phyloP scores from a whole-genome alignment of 2,329 filamentous ascomycete species.

The Diaporthe longicolla region DNA sequence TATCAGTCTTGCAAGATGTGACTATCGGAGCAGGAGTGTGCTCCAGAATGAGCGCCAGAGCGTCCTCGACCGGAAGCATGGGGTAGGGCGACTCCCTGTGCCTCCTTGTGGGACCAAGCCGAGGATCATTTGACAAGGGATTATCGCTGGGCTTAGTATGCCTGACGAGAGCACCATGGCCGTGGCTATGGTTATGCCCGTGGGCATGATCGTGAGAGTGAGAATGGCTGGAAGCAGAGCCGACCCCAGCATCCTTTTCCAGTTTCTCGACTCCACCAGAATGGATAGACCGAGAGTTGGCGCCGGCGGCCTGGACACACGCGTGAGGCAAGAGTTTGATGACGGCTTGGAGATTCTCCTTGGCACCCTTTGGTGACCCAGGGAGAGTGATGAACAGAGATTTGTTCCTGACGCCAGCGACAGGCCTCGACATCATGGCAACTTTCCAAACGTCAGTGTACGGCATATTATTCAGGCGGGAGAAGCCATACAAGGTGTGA shows the following conservation, averaged over 20 bases:
- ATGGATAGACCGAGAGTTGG: slow-evolving; percentile 85
- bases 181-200: slow-evolving; percentile 62
- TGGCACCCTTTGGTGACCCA: slow-evolving; percentile 94
- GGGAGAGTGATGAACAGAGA: slow-evolving; percentile 90
- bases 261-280: slow-evolving; percentile 85
- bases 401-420: slow-evolving; percentile 87
- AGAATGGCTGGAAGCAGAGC: slow-evolving; percentile 46
- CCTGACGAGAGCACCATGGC: slow-evolving; percentile 76
- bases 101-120: slow-evolving; percentile 75
- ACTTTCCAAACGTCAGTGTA: slow-evolving; percentile 67
- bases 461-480: background rate
- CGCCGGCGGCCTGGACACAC: slow-evolving; percentile 89
- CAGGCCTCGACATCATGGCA: slow-evolving; percentile 95
- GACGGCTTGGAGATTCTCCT: slow-evolving; percentile 91
- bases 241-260: slow-evolving; percentile 83
- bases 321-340: slow-evolving; percentile 94
- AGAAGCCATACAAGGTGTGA: slow-evolving; percentile 85
- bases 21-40: slow-evolving; percentile 77
- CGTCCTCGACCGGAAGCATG: slow-evolving; percentile 89
- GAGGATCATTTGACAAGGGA: slow-evolving; percentile 72
- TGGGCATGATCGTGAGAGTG: slow-evolving; percentile 50
- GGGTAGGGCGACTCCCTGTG: slow-evolving; percentile 91
- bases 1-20: slow-evolving; percentile 72
- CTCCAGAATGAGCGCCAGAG: slow-evolving; percentile 78
- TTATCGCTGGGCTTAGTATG: slow-evolving; percentile 77